phyloP scores from a whole-genome alignment of 305 asterid genomes.

The Caryopteris hybrid region DNA sequence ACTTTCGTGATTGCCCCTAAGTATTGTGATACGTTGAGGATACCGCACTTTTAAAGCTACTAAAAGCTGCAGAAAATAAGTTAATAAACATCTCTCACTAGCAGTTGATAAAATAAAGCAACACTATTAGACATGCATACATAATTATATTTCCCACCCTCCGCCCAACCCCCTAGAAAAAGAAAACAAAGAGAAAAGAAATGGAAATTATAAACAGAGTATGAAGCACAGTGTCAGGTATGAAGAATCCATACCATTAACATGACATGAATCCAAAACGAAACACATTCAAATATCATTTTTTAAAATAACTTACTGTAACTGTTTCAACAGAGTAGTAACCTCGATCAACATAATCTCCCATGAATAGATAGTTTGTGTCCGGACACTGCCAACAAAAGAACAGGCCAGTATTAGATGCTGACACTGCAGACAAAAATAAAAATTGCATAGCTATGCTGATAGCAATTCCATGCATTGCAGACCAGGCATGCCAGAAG shows the following conservation, averaged over 20 bases:
- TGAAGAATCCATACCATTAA: background rate
- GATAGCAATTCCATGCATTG: background rate
- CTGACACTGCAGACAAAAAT: background rate
- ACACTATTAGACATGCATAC: conserved; percentile 4
- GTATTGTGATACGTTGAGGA: conserved; percentile 88
- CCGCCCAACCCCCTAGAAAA: background rate
- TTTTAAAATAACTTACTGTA: conserved; percentile 42
- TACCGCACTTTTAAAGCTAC: conserved; percentile 90
- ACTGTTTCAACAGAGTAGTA: conserved; percentile 80
- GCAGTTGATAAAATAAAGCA: background rate
- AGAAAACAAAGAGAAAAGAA: background rate
- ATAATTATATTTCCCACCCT: background rate
- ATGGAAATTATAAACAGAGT: background rate
- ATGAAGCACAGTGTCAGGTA: conserved; percentile 1
- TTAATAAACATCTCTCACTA: conserved; percentile 15
- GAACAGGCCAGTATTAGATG: conserved; percentile 18
- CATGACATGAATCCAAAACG: conserved; percentile 4
- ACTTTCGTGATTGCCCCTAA: conserved; percentile 98
- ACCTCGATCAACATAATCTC: conserved; percentile 83
- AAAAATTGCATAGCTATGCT: background rate
- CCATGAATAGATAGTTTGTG: conserved; percentile 81
- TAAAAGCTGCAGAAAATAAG: conserved; percentile 59
- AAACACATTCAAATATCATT: background rate
- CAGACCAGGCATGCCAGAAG: background rate
- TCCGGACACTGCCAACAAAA: conserved; percentile 66